phyloP scores from a whole-genome alignment of 257 asterid species.

The Gynochthodes officinalis region DNA sequence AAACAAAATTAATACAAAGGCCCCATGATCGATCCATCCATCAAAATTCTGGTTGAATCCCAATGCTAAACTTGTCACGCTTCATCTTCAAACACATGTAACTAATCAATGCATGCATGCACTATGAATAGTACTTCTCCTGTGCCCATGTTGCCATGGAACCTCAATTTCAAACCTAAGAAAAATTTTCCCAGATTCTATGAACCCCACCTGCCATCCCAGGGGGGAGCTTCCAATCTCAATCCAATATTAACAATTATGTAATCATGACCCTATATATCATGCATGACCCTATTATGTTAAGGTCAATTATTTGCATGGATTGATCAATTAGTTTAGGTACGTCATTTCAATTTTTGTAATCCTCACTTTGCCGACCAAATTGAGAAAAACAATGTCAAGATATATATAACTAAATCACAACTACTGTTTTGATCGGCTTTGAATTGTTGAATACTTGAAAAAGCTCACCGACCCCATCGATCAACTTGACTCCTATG shows the following conservation, averaged over 20 bases:
- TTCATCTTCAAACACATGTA: slow-evolving; percentile 3
- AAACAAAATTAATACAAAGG: no score
- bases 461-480: neutral
- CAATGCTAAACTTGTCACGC: neutral
- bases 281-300: no score
- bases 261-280: no score
- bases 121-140: no score
- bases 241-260: neutral
- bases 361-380: neutral
- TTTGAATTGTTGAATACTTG: neutral
- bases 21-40: neutral
- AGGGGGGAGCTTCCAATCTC: neutral
- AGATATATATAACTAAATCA: no score
- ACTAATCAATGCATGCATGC: neutral
- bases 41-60: neutral
- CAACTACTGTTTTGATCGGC: no score
- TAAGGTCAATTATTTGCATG: no score
- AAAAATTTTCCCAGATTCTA: slow-evolving; percentile 1
- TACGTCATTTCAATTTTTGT: neutral
- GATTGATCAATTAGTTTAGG: neutral
- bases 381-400: neutral
- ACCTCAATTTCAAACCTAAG: slow-evolving; percentile 4
- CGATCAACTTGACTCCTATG: neutral
- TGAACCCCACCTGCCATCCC: neutral
- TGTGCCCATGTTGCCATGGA: neutral